phyloP scores from a whole-genome alignment of 345 rosid species.

The Iberis pinnata region DNA sequence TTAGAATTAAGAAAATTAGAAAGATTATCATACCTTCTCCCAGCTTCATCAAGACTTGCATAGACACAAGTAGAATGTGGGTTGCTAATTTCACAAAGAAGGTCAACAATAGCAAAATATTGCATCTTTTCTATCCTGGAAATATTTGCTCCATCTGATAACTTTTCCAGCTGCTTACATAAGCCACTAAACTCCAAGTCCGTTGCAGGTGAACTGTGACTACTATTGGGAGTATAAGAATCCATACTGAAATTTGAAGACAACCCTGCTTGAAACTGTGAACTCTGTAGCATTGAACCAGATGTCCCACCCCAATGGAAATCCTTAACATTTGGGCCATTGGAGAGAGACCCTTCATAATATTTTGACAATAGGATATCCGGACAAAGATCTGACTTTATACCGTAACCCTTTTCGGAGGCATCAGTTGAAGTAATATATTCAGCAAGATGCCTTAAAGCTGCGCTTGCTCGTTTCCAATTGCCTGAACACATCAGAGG shows the following conservation, averaged over 20 bases:
- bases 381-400: conserved; percentile 39
- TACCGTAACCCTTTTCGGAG: conserved; percentile 32
- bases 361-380: conserved; percentile 58
- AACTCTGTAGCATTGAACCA: conserved; percentile 36
- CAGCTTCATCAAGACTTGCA: conserved; percentile 78
- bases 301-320: conserved; percentile 61
- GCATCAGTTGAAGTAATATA: conserved; percentile 35
- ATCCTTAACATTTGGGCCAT: conserved; percentile 39
- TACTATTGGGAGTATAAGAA: conserved; percentile 32
- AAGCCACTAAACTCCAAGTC: conserved; percentile 45
- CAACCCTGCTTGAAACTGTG: conserved; percentile 40
- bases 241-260: conserved; percentile 32
- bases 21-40: conserved; percentile 51
- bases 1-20: conserved; percentile 5
- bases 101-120: conserved; percentile 62
- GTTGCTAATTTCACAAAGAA: conserved; percentile 61
- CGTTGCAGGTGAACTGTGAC: conserved; percentile 37
- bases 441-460: conserved; percentile 70
- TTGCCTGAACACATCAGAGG: conserved; percentile 60
- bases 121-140: conserved; percentile 48
- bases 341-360: conserved; percentile 53
- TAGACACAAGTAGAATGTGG: conserved; percentile 59
- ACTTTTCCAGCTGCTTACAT: conserved; percentile 50
- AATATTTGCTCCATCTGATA: conserved; percentile 37
- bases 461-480: conserved; percentile 75